phyloP scores from a whole-genome alignment of 164 flowering plant species.

The Macadamia integrifolia region DNA sequence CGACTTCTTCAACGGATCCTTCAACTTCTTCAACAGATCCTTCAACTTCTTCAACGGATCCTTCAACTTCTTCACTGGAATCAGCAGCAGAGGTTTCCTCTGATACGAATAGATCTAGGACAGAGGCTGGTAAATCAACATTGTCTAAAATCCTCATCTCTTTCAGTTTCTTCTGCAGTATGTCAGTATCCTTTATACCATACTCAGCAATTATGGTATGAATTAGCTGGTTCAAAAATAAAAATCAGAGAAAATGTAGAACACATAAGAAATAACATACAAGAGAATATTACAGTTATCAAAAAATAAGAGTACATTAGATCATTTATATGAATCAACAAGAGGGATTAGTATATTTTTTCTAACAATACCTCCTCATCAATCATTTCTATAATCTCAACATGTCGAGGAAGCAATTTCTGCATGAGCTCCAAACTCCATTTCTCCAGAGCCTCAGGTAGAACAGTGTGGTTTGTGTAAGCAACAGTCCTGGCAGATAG shows the following conservation, averaged over 20 bases:
- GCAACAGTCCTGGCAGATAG: slow-evolving; percentile 71
- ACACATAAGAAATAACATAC: not conserved
- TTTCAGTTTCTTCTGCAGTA: slow-evolving; percentile 55
- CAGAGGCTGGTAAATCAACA: slow-evolving; percentile 56
- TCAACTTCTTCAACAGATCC: slow-evolving; percentile 14
- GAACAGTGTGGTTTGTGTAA: slow-evolving; percentile 94
- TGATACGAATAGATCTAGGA: slow-evolving; percentile 42
- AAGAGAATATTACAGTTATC: not conserved
- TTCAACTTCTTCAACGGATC: slow-evolving; percentile 2
- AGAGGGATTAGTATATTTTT: not conserved
- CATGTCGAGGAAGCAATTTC: slow-evolving; percentile 87
- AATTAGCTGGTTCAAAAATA: slow-evolving; percentile 47
- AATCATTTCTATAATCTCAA: slow-evolving; percentile 84
- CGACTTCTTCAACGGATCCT: slow-evolving; percentile 11
- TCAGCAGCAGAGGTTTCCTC: slow-evolving; percentile 29
- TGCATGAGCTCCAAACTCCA: slow-evolving; percentile 95
- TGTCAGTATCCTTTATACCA: slow-evolving; percentile 59
- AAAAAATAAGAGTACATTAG: no score
- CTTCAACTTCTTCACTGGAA: slow-evolving; percentile 10
- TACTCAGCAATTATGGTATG: slow-evolving; percentile 57
- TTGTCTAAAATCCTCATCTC: slow-evolving; percentile 83
- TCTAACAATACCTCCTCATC: slow-evolving; percentile 69
- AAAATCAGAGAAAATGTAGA: slow-evolving; percentile 6
- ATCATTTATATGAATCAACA: not conserved
- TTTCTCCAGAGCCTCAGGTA: slow-evolving; percentile 96